Percentiles rank a stretch among this genome's conserved stretches.
phyloP scores from a whole-genome alignment of 495 filamentous ascomycete genomes.

The Penicillium coprophilum region DNA sequence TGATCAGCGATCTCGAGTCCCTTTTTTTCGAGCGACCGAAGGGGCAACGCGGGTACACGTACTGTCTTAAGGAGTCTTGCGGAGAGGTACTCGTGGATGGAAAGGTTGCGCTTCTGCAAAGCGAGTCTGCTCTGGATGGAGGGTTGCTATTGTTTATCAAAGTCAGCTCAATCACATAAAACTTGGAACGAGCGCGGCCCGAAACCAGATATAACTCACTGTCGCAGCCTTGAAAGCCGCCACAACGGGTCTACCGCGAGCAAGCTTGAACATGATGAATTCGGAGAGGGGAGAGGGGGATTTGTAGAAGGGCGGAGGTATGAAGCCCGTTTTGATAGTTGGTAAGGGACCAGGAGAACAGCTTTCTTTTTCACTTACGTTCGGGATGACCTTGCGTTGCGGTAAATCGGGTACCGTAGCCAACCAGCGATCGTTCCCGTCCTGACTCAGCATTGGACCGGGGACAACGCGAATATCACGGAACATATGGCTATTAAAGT shows the following conservation, averaged over 20 bases:
- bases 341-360: slow-evolving; percentile 31
- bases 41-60: slow-evolving; percentile 32
- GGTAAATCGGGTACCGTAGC: slow-evolving; percentile 32
- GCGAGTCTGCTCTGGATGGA: slow-evolving; percentile 49
- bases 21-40: slow-evolving; percentile 20
- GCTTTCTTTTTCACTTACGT: slow-evolving; percentile 40
- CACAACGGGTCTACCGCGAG: slow-evolving; percentile 64
- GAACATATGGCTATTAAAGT: slow-evolving; percentile 16
- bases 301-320: slow-evolving; percentile 23
- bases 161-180: slow-evolving; percentile 26
- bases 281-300: slow-evolving; percentile 26
- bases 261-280: slow-evolving; percentile 70
- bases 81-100: slow-evolving; percentile 96
- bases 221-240: slow-evolving; percentile 64
- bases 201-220: slow-evolving; percentile 43
- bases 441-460: slow-evolving; percentile 27
- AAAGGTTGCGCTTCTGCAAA: slow-evolving; percentile 79
- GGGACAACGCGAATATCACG: slow-evolving; percentile 32
- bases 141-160: slow-evolving; percentile 40
- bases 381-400: slow-evolving; percentile 37
- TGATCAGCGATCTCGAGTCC: slow-evolving; percentile 24
- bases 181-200: slow-evolving; percentile 11
- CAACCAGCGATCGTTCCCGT: slow-evolving; percentile 28
- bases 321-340: slow-evolving; percentile 1
- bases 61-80: slow-evolving; percentile 85